A percentile compares a stretch with the other conserved stretches of the same genome.
Conservation (phyloP, 129 eudicot species). For the Tagetes erecta region DNA sequence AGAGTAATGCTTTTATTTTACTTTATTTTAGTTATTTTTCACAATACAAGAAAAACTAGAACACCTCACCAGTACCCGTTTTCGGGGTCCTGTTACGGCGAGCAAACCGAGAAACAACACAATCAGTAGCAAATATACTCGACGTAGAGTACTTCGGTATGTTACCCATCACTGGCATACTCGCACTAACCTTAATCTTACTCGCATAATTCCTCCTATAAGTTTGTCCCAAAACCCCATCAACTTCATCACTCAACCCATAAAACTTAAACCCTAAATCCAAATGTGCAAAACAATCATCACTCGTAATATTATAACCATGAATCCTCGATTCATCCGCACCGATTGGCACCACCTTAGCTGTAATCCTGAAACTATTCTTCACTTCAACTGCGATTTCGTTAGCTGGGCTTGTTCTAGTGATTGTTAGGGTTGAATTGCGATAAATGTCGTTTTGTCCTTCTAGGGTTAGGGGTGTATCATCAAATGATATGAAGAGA, state of each 20-base stretch:
- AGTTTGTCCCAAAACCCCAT: conserved; percentile 51
- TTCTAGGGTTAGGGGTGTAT: conserved; percentile 29
- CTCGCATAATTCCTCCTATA: conserved; percentile 42
- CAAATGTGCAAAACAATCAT: conserved; percentile 50
- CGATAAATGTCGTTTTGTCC: conserved; percentile 16
- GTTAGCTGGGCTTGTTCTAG: conserved; percentile 34
- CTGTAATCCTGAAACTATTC: conserved; percentile 33
- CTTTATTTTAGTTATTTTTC: neutral
- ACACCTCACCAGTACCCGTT: neutral
- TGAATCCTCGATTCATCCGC: conserved; percentile 45
- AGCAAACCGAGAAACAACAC: conserved; percentile 36
- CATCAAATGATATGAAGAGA: conserved; percentile 28
- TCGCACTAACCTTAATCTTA: conserved; percentile 36
- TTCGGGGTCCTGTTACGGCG: neutral
- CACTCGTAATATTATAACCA: conserved; percentile 37
- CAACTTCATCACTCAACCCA: conserved; percentile 31
- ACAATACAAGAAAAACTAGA: conserved; percentile 10
- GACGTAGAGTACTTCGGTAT: conserved; percentile 27
- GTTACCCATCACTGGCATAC: conserved; percentile 49
- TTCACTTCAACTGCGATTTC: conserved; percentile 32
- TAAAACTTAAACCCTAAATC: conserved; percentile 45
- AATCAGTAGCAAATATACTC: conserved; percentile 38
- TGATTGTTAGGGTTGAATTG: conserved; percentile 27
- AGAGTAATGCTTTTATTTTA: neutral
- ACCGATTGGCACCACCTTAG: conserved; percentile 37